phyloP scores from a whole-genome alignment of 2,329 filamentous ascomycete species.

The Lomentospora prolificans region DNA sequence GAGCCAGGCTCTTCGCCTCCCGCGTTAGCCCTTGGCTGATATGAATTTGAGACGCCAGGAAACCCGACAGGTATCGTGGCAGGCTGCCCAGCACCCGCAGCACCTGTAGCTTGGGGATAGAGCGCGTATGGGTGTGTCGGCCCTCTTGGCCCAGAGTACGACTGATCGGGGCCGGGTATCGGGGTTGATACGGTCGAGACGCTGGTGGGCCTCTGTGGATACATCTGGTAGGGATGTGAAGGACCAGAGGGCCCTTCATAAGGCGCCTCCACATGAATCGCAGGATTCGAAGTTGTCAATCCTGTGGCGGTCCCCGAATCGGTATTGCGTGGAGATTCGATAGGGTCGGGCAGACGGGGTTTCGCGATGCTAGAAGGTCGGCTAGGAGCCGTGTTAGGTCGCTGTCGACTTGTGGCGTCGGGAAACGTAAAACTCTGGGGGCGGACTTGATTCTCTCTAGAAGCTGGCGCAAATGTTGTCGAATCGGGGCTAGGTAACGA shows the following conservation, averaged over 20 bases:
- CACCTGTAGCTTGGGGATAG: conserved; percentile 67
- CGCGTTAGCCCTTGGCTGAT: conserved; percentile 63
- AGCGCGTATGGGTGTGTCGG: conserved; percentile 80
- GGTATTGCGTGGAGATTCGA: neutral
- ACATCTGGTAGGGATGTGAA: conserved; percentile 78
- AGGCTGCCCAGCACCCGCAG: conserved; percentile 36
- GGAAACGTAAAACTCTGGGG: neutral
- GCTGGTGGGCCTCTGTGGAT: conserved; percentile 63
- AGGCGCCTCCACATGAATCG: neutral
- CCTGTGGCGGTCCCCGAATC: neutral
- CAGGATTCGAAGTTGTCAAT: neutral
- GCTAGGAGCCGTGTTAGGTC: conserved; percentile 17
- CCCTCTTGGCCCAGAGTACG: conserved; percentile 29
- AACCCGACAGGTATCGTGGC: conserved; percentile 61
- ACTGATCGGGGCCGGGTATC: conserved; percentile 27
- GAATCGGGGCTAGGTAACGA: neutral
- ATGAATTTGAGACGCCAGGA: conserved; percentile 53
- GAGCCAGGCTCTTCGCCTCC: conserved; percentile 82
- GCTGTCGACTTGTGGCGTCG: neutral
- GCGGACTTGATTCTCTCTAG: neutral
- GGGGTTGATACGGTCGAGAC: conserved; percentile 63
- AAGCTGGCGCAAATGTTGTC: neutral
- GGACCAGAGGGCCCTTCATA: conserved; percentile 53
- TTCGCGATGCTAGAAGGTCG: conserved; percentile 49
- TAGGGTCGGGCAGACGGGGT: neutral